Evolutionary conservation across 2,329 filamentous ascomycete species (phyloP).

Genomic region (Phyllosticta citrichinensis): DNA sequence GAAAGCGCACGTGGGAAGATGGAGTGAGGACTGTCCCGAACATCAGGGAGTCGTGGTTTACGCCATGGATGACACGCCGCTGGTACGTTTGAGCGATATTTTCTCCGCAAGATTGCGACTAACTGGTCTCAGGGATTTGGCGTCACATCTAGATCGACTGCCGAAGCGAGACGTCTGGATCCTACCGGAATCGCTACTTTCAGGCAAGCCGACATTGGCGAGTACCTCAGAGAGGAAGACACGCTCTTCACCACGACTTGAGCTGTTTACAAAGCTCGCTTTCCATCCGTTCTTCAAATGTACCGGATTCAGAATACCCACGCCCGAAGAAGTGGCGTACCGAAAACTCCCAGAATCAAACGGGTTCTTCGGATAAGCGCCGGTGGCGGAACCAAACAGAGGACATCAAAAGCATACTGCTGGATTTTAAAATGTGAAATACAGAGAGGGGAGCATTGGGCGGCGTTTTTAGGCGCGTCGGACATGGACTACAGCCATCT

Average conservation of each 20-base stretch:
- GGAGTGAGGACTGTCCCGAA: conserved; percentile 86
- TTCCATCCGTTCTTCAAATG: neutral
- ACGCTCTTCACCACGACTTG: conserved; percentile 47
- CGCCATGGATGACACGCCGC: conserved; percentile 81
- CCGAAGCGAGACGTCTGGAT: conserved; percentile 73
- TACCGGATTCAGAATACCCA: neutral
- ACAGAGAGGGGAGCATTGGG: conserved; percentile 2
- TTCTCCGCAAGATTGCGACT: neutral
- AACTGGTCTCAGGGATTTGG: conserved; percentile 63
- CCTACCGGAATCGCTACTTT: conserved; percentile 86
- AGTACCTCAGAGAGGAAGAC: conserved; percentile 80
- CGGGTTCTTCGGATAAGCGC: neutral
- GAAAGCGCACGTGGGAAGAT: conserved; percentile 71
- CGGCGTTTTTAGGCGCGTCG: neutral
- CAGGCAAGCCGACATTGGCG: conserved; percentile 85
- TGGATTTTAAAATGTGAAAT: neutral
- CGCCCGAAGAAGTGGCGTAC: neutral
- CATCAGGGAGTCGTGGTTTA: conserved; percentile 86
- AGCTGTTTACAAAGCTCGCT: neutral
- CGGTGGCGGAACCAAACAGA: neutral
- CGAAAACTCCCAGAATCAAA: neutral
- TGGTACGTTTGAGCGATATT: conserved; percentile 33
- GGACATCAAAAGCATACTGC: neutral
- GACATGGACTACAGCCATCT: neutral
- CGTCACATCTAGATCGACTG: conserved; percentile 76